These are phyloP conservation scores for Colletotrichum sp. DNA, from an alignment of 2,329 filamentous ascomycete genomes.

Conservation along the genomic window DNA sequence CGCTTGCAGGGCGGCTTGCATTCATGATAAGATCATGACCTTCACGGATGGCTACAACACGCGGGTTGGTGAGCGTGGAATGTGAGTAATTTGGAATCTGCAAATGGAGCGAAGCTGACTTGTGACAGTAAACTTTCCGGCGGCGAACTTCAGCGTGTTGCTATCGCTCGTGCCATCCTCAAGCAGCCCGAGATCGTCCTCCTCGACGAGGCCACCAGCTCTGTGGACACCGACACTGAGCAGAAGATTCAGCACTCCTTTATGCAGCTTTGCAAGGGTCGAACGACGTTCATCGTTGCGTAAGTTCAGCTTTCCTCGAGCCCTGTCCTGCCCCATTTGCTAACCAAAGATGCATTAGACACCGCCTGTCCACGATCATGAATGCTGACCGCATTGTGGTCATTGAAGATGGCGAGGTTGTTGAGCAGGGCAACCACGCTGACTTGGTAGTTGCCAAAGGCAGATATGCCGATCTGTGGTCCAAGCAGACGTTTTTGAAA, in stretches of 20 bases:
- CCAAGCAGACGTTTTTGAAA: conserved; percentile 63
- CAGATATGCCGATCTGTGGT: conserved; percentile 70
- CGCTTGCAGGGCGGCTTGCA: conserved; percentile 60
- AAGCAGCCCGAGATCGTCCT: conserved; percentile 78
- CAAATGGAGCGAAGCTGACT: conserved; percentile 23
- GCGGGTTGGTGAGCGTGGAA: conserved; percentile 55
- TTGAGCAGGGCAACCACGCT: conserved; percentile 68
- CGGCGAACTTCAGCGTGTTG: conserved; percentile 70
- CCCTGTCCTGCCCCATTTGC: neutral
- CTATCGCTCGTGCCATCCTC: conserved; percentile 74
- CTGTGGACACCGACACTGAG: conserved; percentile 75
- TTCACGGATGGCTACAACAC: conserved; percentile 60
- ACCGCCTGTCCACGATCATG: conserved; percentile 74
- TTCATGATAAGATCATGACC: conserved; percentile 62
- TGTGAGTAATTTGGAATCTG: conserved; percentile 34
- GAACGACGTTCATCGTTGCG: conserved; percentile 72
- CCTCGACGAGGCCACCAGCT: conserved; percentile 80
- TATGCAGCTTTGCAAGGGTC: conserved; percentile 59
- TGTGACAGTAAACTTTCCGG: conserved; percentile 63
- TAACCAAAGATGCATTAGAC: conserved; percentile 41
- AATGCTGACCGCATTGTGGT: conserved; percentile 73
- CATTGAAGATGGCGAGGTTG: conserved; percentile 64
- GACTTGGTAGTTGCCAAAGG: conserved; percentile 63
- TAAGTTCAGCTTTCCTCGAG: conserved; percentile 37
- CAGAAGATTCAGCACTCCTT: conserved; percentile 70